Evolutionary conservation across 1,284 basidiomycete genomes (phyloP), one percentile per base, ranked within the genome.

Genomic region (Takashimella koratensis): DNA sequence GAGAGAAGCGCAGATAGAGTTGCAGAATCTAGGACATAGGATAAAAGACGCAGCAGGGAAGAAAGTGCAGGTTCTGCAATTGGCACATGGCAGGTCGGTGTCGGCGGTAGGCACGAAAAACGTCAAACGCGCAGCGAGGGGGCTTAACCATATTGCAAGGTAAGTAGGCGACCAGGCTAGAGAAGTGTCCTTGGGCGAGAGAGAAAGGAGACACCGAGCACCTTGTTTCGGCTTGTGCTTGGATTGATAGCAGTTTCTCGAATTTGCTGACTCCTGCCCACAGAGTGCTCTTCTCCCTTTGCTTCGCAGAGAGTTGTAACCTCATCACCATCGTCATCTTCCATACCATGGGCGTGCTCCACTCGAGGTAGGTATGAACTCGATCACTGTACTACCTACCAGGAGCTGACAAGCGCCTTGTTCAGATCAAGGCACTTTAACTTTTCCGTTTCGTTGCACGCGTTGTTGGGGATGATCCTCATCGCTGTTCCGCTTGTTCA

Each of bases 251-350:
- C n/a, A n/a, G n/a, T n/a, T n/a, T n/a, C n/a, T n/a, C n/a, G n/a
- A n/a, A n/a, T n/a, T n/a, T n/a, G n/a, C n/a, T n/a, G n/a, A n/a
- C n/a, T 36, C 30, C 30, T 36, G 30, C 30, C 30, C 50, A 44
- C 42, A 75, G 74, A 42, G 55, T 63, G 3, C 62, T 77, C 27
- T 76, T 76, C 55, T 71, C 71, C 4, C 45, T 73, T 2, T 73
- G 70, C 49, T 72, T 76, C 54, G 72, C 74, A 2, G 76, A 77
- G 54, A 61, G 66, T 25, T 70, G 73, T 50, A 70, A 70, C 45
- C 59, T 77, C n/a, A 53, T 76, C 26, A 63, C 66, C 1, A 59
- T 77, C 21, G 76, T 77, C 30, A 65, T 73, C 39, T 70, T 72
- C 46, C 70, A 75, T 45, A 59, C 68, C 0, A 21, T 70, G 2